Evolutionary conservation across 176 grass and related monocot species (phyloP), one percentile per base, ranked within the genome.

Genomic region (Musa troglodytarum): DNA sequence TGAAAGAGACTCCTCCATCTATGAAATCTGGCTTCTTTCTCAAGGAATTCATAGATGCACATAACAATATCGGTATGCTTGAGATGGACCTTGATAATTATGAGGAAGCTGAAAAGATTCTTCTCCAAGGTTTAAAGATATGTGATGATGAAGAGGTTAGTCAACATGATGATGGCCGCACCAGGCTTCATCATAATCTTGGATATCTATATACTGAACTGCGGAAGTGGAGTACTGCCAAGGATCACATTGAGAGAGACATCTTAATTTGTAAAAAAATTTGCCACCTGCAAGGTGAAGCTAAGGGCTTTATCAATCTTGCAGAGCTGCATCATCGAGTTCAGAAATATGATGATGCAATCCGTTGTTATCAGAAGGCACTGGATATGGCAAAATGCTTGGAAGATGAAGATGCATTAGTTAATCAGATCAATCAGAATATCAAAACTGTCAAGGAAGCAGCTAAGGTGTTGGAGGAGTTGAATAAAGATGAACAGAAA

Each of bases 1-100:
- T 98, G 50, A 98, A 82, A 78, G 71, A 90, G 68, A 87, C 82
- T 28, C 63, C 68, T 56, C 55, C 71, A n/a, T 76, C 70, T 65
- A 49, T 56, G 49, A 88, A 87, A 66, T 77, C 73, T 54, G 75
- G 81, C 13, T 25, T 62, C 71, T 90, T 77, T 79, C 73, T 98
- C 28, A 98, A 91, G 75, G 90, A 98, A 80, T 78, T 98, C 76
- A 98, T 93, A 59, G 94, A 93, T 83, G 74, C 94, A 10, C 78
- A 98, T 84, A 98, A 98, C 65, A 98, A 98, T 85, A 78, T 93
- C 50, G 94, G 94, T 21, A 89, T 98, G 94, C 88, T 93, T 54
- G 90, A 93, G 82, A 82, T 91, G 58, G 94, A 98, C 9, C 88
- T 98, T 59, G 90, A 98, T 56, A 93, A 89, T 76, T 86, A 81